Base-by-base conservation (phyloP, 768 basidiomycete genomes). In the Lactarius vividus region DNA sequence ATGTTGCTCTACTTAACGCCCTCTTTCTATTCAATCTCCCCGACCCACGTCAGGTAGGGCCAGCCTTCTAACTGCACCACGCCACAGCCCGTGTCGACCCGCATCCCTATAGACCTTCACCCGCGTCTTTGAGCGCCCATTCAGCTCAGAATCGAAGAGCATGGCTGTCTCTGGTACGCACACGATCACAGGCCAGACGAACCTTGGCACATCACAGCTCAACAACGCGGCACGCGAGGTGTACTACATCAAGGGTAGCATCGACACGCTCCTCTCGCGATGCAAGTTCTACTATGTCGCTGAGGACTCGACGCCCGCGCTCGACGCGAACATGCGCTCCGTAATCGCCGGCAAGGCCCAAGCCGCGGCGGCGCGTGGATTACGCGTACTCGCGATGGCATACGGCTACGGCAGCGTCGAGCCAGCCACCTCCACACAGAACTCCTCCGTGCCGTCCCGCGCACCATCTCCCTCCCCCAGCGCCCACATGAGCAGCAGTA, bases 141-240 rank as follows among this genome's bases (percentile, higher is more conserved):
- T 98, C 84, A 93, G 84, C 75, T 98, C 96, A 20, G 96, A 98
- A 68, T 84, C 87, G 64, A 98, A 98, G 76, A 94, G 83, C 75
- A 97, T 98, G 92, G 91, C 91, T 16, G 87, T 98, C 67, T 88
- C 87, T 59, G 96, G 96, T 13, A 75, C 84, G 11, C 86, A 92
- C 72, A 76, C 75, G 40, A 79, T 83, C 28, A 65, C 75, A 9
- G 37, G 73, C 6, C 64, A 59, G 5, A 52, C 73, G 8, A 53
- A 40, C 16, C 57, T 76, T 5, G 62, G 59, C 54, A 59, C 46
- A 16, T 71, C 79, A 57, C 71, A 73, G 7, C 56, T 71, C 20
- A 75, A 74, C 52, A 73, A 71, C 31, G 70, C 77, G 13, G 74
- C 79, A 7, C 82, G 86, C 15, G 94, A 96, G 73, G 85, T 90